These are phyloP conservation scores for Ustilago sp. DNA, from an alignment of 1,284 basidiomycete genomes.

Conservation along the genomic window DNA sequence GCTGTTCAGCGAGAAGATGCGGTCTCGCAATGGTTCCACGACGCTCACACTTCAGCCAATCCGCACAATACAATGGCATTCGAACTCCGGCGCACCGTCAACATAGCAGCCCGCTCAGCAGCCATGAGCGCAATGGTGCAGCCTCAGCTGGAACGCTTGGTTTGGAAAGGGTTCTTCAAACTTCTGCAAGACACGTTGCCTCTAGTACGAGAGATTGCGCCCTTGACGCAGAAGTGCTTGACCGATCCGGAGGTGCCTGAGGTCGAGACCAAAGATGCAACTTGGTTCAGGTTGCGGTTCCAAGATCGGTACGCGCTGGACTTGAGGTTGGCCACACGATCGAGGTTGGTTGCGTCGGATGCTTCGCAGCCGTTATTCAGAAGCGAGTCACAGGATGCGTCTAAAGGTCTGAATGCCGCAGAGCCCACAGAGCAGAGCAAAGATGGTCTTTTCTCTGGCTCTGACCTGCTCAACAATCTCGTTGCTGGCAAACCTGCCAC, in stretches of 20 bases:
- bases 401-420: neutral
- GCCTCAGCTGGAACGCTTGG: conserved; percentile 29
- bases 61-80: conserved; percentile 43
- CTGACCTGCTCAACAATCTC: conserved; percentile 22
- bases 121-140: conserved; percentile 17
- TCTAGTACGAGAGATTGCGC: conserved; percentile 78
- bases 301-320: conserved; percentile 81
- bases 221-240: conserved; percentile 73
- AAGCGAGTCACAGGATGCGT: conserved; percentile 9
- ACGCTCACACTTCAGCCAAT: conserved; percentile 72
- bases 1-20: conserved; percentile 76
- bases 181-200: conserved; percentile 78
- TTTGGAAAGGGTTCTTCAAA: conserved; percentile 49
- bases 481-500: conserved; percentile 7
- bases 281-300: conserved; percentile 82
- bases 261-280: conserved; percentile 79
- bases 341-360: conserved; percentile 70
- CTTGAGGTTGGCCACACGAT: conserved; percentile 78
- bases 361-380: conserved; percentile 42
- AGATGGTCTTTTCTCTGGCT: conserved; percentile 17
- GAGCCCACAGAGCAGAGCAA: neutral
- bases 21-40: conserved; percentile 78
- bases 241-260: conserved; percentile 71
- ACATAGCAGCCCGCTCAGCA: conserved; percentile 73
- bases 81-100: conserved; percentile 47